Conservation (phyloP, 2,329 filamentous ascomycete species). For the Thermomyces lanuginosus region DNA sequence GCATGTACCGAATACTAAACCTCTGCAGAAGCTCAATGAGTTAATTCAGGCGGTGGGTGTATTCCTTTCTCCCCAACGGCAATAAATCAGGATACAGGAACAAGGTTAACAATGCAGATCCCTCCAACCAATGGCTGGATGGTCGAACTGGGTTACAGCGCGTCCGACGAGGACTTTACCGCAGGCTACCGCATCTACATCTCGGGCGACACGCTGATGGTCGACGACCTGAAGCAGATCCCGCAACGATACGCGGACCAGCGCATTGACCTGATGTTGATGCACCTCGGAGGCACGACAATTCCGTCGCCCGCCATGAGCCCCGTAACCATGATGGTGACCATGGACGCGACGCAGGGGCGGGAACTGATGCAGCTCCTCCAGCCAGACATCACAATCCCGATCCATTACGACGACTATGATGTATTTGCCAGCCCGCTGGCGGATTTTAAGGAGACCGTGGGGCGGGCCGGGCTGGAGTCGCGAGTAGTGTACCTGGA, state of each 20-base stretch:
- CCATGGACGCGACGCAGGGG: slow-evolving; percentile 50
- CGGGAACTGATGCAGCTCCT: slow-evolving; percentile 44
- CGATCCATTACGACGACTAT: slow-evolving; percentile 51
- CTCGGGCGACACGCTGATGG: slow-evolving; percentile 47
- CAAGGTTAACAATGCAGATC: slow-evolving; percentile 26
- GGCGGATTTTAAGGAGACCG: slow-evolving; percentile 42
- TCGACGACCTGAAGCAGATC: slow-evolving; percentile 47
- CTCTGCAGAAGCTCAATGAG: slow-evolving; percentile 31
- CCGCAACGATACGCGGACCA: slow-evolving; percentile 37
- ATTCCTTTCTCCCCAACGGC: slow-evolving; percentile 5
- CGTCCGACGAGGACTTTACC: slow-evolving; percentile 18
- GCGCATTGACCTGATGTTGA: slow-evolving; percentile 48
- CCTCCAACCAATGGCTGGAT: slow-evolving; percentile 54
- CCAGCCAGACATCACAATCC: slow-evolving; percentile 45
- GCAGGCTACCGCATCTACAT: slow-evolving; percentile 48
- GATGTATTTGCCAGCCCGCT: slow-evolving; percentile 44
- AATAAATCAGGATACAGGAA: neutral
- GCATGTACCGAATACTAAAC: slow-evolving; percentile 38
- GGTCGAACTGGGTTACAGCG: slow-evolving; percentile 41
- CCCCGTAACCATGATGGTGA: slow-evolving; percentile 52
- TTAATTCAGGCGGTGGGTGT: slow-evolving; percentile 27
- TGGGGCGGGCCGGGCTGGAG: slow-evolving; percentile 35
- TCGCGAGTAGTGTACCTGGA: slow-evolving; percentile 46
- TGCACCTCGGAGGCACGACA: slow-evolving; percentile 50
- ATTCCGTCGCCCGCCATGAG: slow-evolving; percentile 44